These are phyloP conservation scores for Tolypocladium nubicola DNA, from an alignment of 2,329 filamentous ascomycete species.

Conservation along the genomic window DNA sequence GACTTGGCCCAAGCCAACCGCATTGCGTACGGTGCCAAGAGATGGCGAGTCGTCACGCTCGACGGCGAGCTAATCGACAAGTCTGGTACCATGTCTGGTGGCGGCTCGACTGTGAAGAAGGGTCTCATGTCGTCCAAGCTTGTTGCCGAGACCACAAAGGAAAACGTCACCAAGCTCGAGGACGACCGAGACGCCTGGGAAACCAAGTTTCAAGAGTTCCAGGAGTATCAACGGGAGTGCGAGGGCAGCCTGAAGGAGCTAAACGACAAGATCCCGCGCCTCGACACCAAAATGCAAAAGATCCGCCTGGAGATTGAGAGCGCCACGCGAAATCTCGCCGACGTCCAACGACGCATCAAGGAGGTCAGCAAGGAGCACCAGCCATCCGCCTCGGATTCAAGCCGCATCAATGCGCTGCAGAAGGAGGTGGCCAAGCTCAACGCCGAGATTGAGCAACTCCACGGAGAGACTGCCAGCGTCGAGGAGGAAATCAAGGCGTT, in stretches of 20 bases:
- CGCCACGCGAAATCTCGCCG: constrained; percentile 69
- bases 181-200: constrained; percentile 78
- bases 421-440: constrained; percentile 68
- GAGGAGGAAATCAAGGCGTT: constrained; percentile 88
- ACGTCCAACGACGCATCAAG: constrained; percentile 74
- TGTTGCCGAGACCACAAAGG: constrained; percentile 74
- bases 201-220: constrained; percentile 71
- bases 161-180: constrained; percentile 82
- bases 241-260: constrained; percentile 64
- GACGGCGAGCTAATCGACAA: constrained; percentile 95
- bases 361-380: constrained; percentile 76
- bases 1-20: constrained; percentile 94
- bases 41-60: constrained; percentile 94
- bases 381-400: constrained; percentile 70
- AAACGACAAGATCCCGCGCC: constrained; percentile 65
- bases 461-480: constrained; percentile 74
- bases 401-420: constrained; percentile 59
- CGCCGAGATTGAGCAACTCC: constrained; percentile 69
- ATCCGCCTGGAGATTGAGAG: constrained; percentile 81
- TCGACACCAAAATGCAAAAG: constrained; percentile 90
- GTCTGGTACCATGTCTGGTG: constrained; percentile 97
- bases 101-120: constrained; percentile 79
- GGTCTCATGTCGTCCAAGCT: constrained; percentile 97
- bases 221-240: constrained; percentile 71
- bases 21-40: constrained; percentile 85